Evolutionary conservation across 2,329 filamentous ascomycete genomes (phyloP).

Genomic region (Phyllosticta paracitricarpa): DNA sequence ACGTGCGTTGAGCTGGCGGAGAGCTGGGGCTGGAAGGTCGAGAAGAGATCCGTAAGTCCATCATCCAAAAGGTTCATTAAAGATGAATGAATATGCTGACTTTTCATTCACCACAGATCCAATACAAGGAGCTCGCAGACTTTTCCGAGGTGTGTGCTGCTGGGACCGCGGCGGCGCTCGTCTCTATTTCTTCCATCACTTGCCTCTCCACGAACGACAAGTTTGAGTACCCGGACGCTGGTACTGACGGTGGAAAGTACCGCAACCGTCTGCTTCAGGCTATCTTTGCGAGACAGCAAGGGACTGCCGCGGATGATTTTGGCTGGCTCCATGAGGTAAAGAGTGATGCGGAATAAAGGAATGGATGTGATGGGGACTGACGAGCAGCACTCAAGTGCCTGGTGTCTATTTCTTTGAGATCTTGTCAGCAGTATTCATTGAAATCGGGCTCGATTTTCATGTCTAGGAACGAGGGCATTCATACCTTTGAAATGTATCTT

Average conservation of each 20-base stretch:
- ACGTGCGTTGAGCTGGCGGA: slow-evolving; percentile 18
- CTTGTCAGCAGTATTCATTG: no score
- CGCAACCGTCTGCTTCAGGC: background rate
- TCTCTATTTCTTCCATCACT: slow-evolving; percentile 13
- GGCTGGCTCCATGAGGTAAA: background rate
- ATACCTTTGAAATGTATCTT: no score
- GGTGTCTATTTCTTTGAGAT: no score
- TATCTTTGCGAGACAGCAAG: background rate
- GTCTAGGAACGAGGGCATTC: no score
- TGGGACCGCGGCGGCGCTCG: slow-evolving; percentile 15
- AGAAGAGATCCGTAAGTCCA: slow-evolving; percentile 16
- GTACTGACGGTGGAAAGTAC: background rate
- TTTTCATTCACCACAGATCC: slow-evolving; percentile 8
- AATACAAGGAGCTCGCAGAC: slow-evolving; percentile 12
- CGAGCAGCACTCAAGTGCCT: no score
- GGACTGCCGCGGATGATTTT: background rate
- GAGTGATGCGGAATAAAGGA: background rate
- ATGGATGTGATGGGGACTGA: background rate
- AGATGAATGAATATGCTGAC: background rate
- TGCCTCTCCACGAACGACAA: slow-evolving; percentile 14
- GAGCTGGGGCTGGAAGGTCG: slow-evolving; percentile 24
- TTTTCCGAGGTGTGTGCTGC: slow-evolving; percentile 18
- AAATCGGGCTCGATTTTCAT: no score
- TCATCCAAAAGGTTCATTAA: background rate
- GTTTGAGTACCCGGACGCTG: slow-evolving; percentile 14